Percentiles rank a stretch among this genome's conserved stretches.
These are phyloP conservation scores for Pythium scleroteichum DNA, from an alignment of 352 stramenopile species.

Conservation along the genomic window DNA sequence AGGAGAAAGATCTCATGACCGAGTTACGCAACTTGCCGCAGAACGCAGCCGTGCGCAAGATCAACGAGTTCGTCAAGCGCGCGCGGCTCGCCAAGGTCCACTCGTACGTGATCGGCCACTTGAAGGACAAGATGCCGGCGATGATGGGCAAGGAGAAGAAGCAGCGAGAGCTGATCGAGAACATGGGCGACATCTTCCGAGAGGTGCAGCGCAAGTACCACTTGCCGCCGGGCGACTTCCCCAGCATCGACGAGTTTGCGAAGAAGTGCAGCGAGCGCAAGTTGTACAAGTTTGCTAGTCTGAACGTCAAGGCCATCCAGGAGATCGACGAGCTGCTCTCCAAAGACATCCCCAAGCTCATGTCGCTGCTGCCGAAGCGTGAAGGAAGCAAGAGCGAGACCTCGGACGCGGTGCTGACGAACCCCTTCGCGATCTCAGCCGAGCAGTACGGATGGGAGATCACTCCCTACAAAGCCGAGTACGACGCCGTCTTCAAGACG, in stretches of 20 bases:
- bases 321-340: conserved; percentile 98
- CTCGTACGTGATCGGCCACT: conserved; percentile 97
- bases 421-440: conserved; percentile 35
- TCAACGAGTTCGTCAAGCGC: conserved; percentile 96
- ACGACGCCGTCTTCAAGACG: conserved; percentile 81
- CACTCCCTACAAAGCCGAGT: conserved; percentile 68
- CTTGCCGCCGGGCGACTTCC: conserved; percentile 94
- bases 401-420: conserved; percentile 12
- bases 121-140: conserved; percentile 95
- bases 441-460: conserved; percentile 64
- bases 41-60: conserved; percentile 94
- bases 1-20: conserved; percentile 97
- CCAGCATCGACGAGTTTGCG: conserved; percentile 89
- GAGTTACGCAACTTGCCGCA: conserved; percentile 96
- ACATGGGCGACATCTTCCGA: conserved; percentile 96
- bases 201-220: conserved; percentile 98
- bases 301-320: conserved; percentile 95
- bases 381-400: conserved; percentile 30
- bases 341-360: conserved; percentile 95
- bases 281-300: conserved; percentile 90
- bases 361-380: conserved; percentile 72
- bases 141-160: conserved; percentile 98
- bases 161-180: conserved; percentile 93
- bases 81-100: conserved; percentile 95
- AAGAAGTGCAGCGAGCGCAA: conserved; percentile 82